A percentile compares a stretch with the other conserved stretches of the same genome.
These are phyloP conservation scores for Pleurotus cornucopiae DNA, from an alignment of 768 basidiomycete species.

Conservation along the genomic window DNA sequence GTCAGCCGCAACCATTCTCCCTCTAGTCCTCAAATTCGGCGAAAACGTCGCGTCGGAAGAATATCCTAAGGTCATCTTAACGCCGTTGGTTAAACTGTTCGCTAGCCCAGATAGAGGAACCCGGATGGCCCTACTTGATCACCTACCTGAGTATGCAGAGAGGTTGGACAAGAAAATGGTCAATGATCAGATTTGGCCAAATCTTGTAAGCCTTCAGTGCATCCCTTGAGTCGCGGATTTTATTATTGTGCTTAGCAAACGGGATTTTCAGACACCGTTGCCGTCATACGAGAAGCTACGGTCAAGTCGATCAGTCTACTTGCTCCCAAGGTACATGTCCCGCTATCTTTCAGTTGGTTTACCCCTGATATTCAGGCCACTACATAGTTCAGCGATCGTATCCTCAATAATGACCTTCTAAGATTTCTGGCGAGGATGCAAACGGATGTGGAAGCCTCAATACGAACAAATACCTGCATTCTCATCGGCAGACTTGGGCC, in stretches of 20 bases:
- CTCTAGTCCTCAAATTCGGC: constrained; percentile 80
- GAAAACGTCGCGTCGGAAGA: constrained; percentile 65
- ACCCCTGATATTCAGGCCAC: not conserved
- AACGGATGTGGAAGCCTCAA: constrained; percentile 88
- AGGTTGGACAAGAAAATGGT: constrained; percentile 85
- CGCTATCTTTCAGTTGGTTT: not conserved
- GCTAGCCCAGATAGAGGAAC: constrained; percentile 90
- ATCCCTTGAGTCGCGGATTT: not conserved
- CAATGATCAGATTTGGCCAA: constrained; percentile 87
- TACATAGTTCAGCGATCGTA: constrained; percentile 76
- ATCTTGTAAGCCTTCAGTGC: constrained; percentile 55
- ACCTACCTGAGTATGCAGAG: constrained; percentile 77
- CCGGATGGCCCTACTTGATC: constrained; percentile 90
- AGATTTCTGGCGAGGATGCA: constrained; percentile 92
- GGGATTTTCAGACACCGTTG: constrained; percentile 92
- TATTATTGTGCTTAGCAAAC: constrained; percentile 61
- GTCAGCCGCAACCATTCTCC: constrained; percentile 73
- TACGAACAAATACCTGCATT: constrained; percentile 96
- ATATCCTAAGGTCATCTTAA: constrained; percentile 63
- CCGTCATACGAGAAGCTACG: constrained; percentile 92
- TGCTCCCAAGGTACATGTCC: constrained; percentile 66
- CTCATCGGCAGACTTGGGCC: constrained; percentile 90
- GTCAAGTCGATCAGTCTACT: constrained; percentile 82
- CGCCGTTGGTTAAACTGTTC: constrained; percentile 80
- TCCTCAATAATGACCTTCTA: constrained; percentile 95